Percentiles rank a stretch among this genome's conserved stretches.
Conservation (phyloP, 768 basidiomycete species). For the Guyanaporus albipodus region DNA sequence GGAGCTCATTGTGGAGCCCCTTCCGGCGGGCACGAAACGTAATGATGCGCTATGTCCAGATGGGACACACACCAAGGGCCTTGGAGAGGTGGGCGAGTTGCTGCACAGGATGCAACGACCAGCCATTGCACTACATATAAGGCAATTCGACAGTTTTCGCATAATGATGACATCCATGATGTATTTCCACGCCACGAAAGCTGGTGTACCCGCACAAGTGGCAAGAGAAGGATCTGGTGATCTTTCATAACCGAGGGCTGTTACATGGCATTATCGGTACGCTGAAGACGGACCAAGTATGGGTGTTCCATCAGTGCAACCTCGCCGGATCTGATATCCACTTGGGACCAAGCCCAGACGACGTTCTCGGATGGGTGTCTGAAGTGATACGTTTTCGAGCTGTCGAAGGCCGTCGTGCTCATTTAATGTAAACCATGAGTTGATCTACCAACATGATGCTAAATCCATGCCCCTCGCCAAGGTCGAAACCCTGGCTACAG, state of each 20-base stretch:
- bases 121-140: not conserved
- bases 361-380: not conserved
- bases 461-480: no score
- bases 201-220: slow-evolving; percentile 90
- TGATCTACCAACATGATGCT: no score
- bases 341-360: slow-evolving; percentile 40
- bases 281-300: slow-evolving; percentile 42
- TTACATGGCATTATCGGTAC: slow-evolving; percentile 67
- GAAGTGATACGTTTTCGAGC: no score
- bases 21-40: slow-evolving; percentile 54
- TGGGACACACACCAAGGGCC: slow-evolving; percentile 69
- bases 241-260: slow-evolving; percentile 71
- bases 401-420: no score
- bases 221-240: slow-evolving; percentile 48
- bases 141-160: not conserved
- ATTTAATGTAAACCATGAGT: no score
- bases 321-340: slow-evolving; percentile 49
- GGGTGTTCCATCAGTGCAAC: slow-evolving; percentile 54
- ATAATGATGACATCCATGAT: not conserved
- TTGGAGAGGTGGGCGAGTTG: slow-evolving; percentile 65
- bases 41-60: slow-evolving; percentile 76
- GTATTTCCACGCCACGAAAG: slow-evolving; percentile 13
- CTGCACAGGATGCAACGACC: slow-evolving; percentile 86
- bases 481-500: no score
- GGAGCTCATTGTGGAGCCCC: slow-evolving; percentile 64